phyloP scores from a whole-genome alignment of 2,329 filamentous ascomycete species.

The Lachnellula suecica region DNA sequence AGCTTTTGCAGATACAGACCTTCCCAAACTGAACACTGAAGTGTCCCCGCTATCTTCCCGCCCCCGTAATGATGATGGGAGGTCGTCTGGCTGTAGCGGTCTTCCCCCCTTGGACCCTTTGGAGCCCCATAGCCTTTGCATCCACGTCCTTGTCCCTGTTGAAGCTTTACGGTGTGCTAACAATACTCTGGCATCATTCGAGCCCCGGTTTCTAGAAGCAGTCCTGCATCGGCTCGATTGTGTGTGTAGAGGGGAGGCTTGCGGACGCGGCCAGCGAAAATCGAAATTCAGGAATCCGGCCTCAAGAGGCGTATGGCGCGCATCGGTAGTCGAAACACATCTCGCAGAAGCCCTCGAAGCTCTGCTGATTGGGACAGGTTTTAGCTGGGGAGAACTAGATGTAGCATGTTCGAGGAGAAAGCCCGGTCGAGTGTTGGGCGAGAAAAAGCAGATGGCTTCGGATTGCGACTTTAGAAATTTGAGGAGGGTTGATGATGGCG shows the following conservation, averaged over 20 bases:
- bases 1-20: conserved; percentile 71
- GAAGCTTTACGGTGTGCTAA: conserved; percentile 19
- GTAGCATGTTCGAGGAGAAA: conserved; percentile 27
- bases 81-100: conserved; percentile 55
- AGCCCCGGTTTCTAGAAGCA: conserved; percentile 1
- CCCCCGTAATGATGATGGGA: conserved; percentile 49
- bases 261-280: conserved; percentile 24
- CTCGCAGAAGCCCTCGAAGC: conserved; percentile 15
- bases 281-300: conserved; percentile 27
- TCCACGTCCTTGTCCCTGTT: conserved; percentile 23
- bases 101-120: conserved; percentile 19
- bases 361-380: conserved; percentile 3
- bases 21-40: conserved; percentile 67
- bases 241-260: conserved; percentile 3
- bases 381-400: conserved; percentile 11
- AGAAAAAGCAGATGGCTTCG: conserved; percentile 54
- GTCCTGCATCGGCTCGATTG: background rate
- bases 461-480: conserved; percentile 73
- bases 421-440: conserved; percentile 35
- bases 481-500: conserved; percentile 58
- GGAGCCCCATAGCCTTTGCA: conserved; percentile 24
- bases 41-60: conserved; percentile 58
- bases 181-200: background rate
- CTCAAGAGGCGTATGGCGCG: conserved; percentile 20
- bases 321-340: conserved; percentile 19